Evolutionary conservation across 148 eudicot species (phyloP).

Genomic region (Vaccinium macrocarpon): DNA sequence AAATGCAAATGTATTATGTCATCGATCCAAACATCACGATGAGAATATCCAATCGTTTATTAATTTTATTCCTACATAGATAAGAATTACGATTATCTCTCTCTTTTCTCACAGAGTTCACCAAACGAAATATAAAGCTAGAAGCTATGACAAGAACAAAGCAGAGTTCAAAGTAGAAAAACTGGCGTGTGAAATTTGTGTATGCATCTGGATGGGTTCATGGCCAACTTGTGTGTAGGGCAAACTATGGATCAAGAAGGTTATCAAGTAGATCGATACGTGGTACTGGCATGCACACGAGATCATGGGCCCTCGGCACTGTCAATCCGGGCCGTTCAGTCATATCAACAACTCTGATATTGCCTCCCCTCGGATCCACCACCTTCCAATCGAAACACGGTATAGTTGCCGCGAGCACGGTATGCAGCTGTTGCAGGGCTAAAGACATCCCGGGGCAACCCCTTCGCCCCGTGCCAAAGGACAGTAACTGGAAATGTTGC

Average conservation of each 20-base stretch:
- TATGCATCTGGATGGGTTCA: neutral
- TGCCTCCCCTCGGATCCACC: neutral
- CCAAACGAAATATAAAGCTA: too few relatives aligned
- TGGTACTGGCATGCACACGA: slow-evolving; percentile 15
- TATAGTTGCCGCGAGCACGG: slow-evolving; percentile 21
- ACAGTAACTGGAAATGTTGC: slow-evolving; percentile 21
- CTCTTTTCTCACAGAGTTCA: too few relatives aligned
- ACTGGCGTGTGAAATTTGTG: neutral
- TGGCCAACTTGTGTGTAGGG: neutral
- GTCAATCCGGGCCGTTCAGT: slow-evolving; percentile 24
- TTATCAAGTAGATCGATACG: neutral
- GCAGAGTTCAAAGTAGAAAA: neutral
- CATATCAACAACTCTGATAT: slow-evolving; percentile 19
- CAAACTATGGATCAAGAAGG: neutral
- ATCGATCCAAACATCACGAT: neutral
- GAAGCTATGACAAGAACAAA: neutral
- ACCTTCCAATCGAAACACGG: slow-evolving; percentile 37
- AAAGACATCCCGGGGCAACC: slow-evolving; percentile 30
- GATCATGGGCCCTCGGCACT: slow-evolving; percentile 21
- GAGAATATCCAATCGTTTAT: neutral
- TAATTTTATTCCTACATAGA: neutral
- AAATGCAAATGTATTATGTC: too few relatives aligned
- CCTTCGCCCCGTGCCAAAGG: slow-evolving; percentile 35
- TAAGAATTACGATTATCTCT: neutral
- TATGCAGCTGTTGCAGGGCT: slow-evolving; percentile 15